Evolutionary conservation across 2,329 filamentous ascomycete genomes (phyloP).

Genomic region (Exophiala aquamarina): DNA sequence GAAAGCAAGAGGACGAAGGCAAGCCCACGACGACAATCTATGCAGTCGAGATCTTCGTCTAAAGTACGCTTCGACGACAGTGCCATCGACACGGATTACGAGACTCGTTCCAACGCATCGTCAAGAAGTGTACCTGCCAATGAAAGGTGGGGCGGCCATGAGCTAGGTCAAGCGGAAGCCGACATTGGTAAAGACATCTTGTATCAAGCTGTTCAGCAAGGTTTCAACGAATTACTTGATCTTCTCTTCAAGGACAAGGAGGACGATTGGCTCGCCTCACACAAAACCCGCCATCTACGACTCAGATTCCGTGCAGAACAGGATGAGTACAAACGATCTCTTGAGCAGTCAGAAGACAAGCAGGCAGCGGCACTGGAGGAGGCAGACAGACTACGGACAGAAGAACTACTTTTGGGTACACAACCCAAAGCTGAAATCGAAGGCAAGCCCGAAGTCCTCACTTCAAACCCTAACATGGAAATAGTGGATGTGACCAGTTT

Average conservation of each 20-base stretch:
- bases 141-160: conserved; percentile 74
- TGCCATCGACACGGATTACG: conserved; percentile 62
- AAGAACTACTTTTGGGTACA: conserved; percentile 37
- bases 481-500: conserved; percentile 23
- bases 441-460: conserved; percentile 10
- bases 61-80: conserved; percentile 77
- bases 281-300: conserved; percentile 62
- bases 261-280: conserved; percentile 68
- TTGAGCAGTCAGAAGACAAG: conserved; percentile 31
- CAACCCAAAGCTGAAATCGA: conserved; percentile 35
- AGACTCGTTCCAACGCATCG: conserved; percentile 71
- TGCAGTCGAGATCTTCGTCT: conserved; percentile 71
- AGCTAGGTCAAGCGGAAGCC: conserved; percentile 75
- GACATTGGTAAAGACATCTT: conserved; percentile 86
- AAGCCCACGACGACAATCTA: conserved; percentile 39
- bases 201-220: conserved; percentile 87
- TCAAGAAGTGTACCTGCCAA: conserved; percentile 65
- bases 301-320: conserved; percentile 51
- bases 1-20: conserved; percentile 5
- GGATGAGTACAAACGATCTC: conserved; percentile 33
- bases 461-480: background rate
- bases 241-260: conserved; percentile 80
- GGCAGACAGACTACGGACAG: conserved; percentile 19
- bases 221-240: conserved; percentile 89
- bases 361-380: conserved; percentile 31